phyloP scores from a whole-genome alignment of 75 land plant genomes.

The Pinus albicaulis region DNA sequence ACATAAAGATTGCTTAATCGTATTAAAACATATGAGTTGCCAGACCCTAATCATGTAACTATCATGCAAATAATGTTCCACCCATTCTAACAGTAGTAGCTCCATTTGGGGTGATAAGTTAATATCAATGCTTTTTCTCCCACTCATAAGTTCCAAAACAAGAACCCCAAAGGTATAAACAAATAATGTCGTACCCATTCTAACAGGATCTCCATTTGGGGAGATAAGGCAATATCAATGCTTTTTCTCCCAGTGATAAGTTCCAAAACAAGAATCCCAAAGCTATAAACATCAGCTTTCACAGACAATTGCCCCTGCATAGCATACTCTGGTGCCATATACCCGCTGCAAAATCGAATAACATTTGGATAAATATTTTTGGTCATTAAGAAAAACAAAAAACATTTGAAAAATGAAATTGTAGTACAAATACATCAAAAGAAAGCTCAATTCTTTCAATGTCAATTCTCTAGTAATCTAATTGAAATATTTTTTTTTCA shows the following conservation, averaged over 20 bases:
- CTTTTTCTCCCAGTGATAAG: constrained; percentile 14
- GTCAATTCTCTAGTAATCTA: no score
- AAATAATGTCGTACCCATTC: constrained; percentile 1
- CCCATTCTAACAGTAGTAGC: constrained; percentile 10
- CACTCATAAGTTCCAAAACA: constrained; percentile 10
- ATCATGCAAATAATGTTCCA: background rate
- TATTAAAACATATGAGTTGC: no score
- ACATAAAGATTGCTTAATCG: no score
- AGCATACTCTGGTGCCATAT: constrained; percentile 17
- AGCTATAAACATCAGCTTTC: constrained; percentile 14
- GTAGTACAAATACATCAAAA: no score
- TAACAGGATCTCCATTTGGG: constrained; percentile 1
- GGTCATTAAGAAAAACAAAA: no score
- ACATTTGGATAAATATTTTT: no score
- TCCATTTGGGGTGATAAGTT: background rate
- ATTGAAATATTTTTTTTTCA: no score
- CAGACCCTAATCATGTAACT: no score
- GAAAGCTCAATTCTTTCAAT: no score
- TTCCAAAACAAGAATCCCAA: constrained; percentile 15
- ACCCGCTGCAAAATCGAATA: constrained; percentile 4
- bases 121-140: constrained; percentile 5
- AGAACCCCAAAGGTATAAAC: background rate
- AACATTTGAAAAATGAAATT: no score
- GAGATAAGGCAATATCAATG: background rate
- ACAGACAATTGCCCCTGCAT: constrained; percentile 16